These are phyloP conservation scores for Castanopsis chinensis DNA, from an alignment of 306 rosid genomes.

Conservation along the genomic window DNA sequence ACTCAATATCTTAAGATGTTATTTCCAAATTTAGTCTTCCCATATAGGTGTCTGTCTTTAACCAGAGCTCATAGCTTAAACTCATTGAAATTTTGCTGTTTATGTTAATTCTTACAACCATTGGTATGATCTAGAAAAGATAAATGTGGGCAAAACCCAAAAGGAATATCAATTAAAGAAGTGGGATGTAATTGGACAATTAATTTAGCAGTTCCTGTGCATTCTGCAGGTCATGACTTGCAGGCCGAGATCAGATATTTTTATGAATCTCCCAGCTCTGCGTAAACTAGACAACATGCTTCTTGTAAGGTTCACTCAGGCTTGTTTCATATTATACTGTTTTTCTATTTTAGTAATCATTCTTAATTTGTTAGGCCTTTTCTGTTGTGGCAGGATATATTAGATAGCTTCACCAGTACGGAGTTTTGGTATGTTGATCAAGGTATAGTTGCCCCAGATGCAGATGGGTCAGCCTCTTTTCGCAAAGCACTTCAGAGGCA, in stretches of 20 bases:
- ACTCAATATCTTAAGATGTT: neutral
- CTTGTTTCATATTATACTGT: neutral
- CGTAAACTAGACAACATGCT: constrained; percentile 56
- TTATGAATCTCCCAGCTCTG: constrained; percentile 54
- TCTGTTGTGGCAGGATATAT: constrained; percentile 52
- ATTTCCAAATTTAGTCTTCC: neutral
- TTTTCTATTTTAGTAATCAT: neutral
- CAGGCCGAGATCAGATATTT: constrained; percentile 55
- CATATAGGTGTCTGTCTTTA: neutral
- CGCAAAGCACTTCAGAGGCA: constrained; percentile 73
- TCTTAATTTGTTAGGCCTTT: constrained; percentile 9
- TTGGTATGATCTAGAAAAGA: neutral
- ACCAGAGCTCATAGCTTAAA: neutral
- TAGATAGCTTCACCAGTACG: constrained; percentile 57
- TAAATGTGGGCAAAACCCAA: neutral
- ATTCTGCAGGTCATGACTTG: constrained; percentile 56
- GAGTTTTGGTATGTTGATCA: constrained; percentile 98
- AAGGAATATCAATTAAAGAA: neutral
- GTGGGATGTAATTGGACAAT: neutral
- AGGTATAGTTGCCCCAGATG: constrained; percentile 72
- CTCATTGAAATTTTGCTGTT: neutral
- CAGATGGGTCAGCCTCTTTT: constrained; percentile 78
- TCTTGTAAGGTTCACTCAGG: constrained; percentile 34
- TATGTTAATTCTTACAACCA: neutral
- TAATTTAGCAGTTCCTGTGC: neutral